phyloP scores from a whole-genome alignment of 257 asterid species.

The Linderniella brevidens region DNA sequence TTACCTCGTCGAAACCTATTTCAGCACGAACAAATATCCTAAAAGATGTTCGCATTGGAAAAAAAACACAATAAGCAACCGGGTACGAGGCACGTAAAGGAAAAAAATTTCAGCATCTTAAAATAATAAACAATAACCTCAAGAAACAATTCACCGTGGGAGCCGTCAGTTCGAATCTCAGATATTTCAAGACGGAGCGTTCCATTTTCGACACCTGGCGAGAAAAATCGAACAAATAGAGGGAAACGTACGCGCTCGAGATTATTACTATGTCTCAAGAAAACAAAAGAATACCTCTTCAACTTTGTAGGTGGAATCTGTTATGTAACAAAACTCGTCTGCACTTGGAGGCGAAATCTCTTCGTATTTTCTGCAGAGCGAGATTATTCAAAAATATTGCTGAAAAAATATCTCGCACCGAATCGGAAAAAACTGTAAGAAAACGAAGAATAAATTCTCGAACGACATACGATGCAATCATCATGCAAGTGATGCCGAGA shows the following conservation, averaged over 20 bases:
- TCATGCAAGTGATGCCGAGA: conserved; percentile 92
- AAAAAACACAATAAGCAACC: not conserved
- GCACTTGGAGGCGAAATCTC: conserved; percentile 86
- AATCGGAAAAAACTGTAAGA: not conserved
- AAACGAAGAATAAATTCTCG: not conserved
- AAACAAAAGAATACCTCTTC: conserved; percentile 35
- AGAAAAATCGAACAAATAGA: conserved; percentile 5
- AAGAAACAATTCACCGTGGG: conserved; percentile 67
- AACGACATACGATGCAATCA: conserved; percentile 94
- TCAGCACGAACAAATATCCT: conserved; percentile 86
- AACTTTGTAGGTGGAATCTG: conserved; percentile 71
- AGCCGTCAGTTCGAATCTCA: conserved; percentile 88
- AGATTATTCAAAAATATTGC: not conserved
- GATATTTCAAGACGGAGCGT: conserved; percentile 43
- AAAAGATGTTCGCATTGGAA: conserved; percentile 6
- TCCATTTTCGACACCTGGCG: conserved; percentile 75
- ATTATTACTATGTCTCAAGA: not conserved
- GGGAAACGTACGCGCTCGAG: not conserved
- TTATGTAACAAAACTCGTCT: conserved; percentile 79
- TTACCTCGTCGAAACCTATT: conserved; percentile 66
- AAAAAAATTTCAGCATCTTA: not conserved
- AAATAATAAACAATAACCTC: conserved; percentile 28
- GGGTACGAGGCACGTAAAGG: not conserved
- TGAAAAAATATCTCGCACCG: not conserved
- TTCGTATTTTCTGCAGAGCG: conserved; percentile 61